Evolutionary conservation across 139 green algal genomes (phyloP), one percentile per base, ranked within the genome.

Genomic region (Haematococcus sp.): DNA sequence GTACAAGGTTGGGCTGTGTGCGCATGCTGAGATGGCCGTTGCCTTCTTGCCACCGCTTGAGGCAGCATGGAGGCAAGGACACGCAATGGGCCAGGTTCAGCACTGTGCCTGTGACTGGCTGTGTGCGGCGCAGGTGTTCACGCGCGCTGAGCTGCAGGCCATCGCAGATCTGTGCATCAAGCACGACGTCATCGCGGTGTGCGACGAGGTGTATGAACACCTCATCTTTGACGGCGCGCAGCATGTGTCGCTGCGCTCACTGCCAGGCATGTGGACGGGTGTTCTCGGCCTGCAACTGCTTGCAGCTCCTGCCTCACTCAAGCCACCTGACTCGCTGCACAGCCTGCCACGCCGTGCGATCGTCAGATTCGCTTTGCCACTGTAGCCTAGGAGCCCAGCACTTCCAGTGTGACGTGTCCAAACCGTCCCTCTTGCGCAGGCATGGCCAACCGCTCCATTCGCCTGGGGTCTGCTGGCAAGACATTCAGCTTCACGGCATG

Each of bases 401-500:
- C n/a, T n/a, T n/a, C n/a, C n/a, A n/a, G n/a, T n/a, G n/a, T n/a
- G n/a, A n/a, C n/a, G n/a, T n/a, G n/a, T n/a, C n/a, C n/a, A n/a
- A n/a, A n/a, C n/a, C n/a, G n/a, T n/a, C n/a, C n/a, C n/a, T n/a
- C n/a, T n/a, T n/a, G n/a, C 40, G 11, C 40, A 49, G 40, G 40
- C 40, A 96, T 96, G 91, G 25, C 3, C 31, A 70, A 90, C 32
- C 83, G 89, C 33, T 71, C 61, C 43, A 78, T 95, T 4, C 79
- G 91, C 16, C 86, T 95, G 54, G 88, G 89, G 1, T 90, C 79
- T 30, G 91, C 91, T 0, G 90, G 89, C 55, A 96, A 96, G 81
- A 96, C 91, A 11, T 96, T 96, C 72, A 87, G 71, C 27, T 91
- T 96, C 76, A 96, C 91, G 2, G 87, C 84, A 0, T 96, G 90